phyloP scores from a whole-genome alignment of 495 filamentous ascomycete genomes.

The Saxophila tyrrhenica region DNA sequence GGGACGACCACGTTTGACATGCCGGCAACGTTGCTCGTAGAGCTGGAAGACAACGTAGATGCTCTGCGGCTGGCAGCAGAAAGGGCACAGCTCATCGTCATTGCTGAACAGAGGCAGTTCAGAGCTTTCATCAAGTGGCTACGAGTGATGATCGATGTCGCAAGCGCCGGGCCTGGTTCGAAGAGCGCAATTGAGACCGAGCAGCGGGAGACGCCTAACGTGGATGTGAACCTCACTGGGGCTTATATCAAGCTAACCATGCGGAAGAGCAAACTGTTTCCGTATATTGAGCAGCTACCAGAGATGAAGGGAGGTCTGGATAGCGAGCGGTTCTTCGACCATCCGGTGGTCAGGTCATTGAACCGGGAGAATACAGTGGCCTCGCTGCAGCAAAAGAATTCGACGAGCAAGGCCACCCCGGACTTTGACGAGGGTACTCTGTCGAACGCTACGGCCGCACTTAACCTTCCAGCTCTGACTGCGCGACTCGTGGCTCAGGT shows the following conservation, averaged over 20 bases:
- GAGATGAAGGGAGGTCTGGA: not conserved
- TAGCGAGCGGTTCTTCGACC: slow-evolving; percentile 4
- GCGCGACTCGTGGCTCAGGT: not conserved
- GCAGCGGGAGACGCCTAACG: slow-evolving; percentile 20
- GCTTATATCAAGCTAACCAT: slow-evolving; percentile 25
- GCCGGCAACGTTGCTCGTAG: slow-evolving; percentile 34
- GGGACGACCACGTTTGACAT: slow-evolving; percentile 56
- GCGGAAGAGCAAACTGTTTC: slow-evolving; percentile 11
- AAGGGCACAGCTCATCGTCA: slow-evolving; percentile 56
- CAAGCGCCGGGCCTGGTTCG: slow-evolving; percentile 32
- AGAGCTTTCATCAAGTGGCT: slow-evolving; percentile 74
- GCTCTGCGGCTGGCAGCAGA: slow-evolving; percentile 55
- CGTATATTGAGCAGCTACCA: not conserved
- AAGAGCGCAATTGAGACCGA: slow-evolving; percentile 37
- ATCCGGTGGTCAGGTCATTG: slow-evolving; percentile 4
- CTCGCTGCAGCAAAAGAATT: not conserved
- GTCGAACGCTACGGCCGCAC: not conserved
- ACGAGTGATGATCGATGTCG: slow-evolving; percentile 64
- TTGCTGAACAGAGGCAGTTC: slow-evolving; percentile 72
- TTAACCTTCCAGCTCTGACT: slow-evolving; percentile 5
- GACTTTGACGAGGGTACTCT: not conserved
- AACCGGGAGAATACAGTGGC: not conserved
- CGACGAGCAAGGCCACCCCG: not conserved
- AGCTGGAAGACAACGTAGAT: slow-evolving; percentile 29
- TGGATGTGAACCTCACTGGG: slow-evolving; percentile 24